Base-by-base conservation (phyloP, 768 basidiomycete species). In the Xanthoconium purpureum region DNA sequence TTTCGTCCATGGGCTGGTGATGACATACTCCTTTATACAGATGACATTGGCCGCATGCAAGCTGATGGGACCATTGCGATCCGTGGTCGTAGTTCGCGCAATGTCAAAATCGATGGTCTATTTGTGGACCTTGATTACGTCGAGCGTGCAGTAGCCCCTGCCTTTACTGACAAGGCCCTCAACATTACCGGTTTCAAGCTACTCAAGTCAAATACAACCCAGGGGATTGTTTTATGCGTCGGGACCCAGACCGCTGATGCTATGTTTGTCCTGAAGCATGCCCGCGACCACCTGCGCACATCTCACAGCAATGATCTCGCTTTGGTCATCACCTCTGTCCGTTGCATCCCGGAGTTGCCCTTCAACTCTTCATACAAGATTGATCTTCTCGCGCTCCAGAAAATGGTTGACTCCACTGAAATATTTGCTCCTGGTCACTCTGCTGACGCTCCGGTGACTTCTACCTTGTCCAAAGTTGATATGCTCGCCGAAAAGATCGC, bases 401-500 rank as follows among this genome's bases (percentile, higher is more conserved):
- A 43, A 47, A 50, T 61, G 53, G 48, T 33, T 1, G 59, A 60
- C 39, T 56, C 59, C 47, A 38, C 39, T 14, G 53, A 61, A 8
- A 15, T 3, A 24, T 32, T 62, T 18, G 38, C 43, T 49, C 59
- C 48, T 15, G 48, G 59, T 13, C 15, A 38, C 14, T 47, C 6
- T 39, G 59, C 59, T 11, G 24, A 62, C 13, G 54, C 49, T 18
- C 52, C 43, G 9, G 49, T 44, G 59, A 58, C 38, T 48, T 46
- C 37, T 55, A 38, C 40, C 50, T 58, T 50, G 14, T 69, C 66
- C 33, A 35, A 50, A 28, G 45, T 60, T 7, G 63, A 69, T 13
- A 61, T 65, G 11, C 59, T 74, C 39, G 73, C 74, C 35, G 68
- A 67, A 61, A 66, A 65, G 42, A 73, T 75, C 30, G 68, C 72